Evolutionary conservation across 768 basidiomycete species (phyloP), one percentile per base, ranked within the genome.

Genomic region (Termitomyces sp.): DNA sequence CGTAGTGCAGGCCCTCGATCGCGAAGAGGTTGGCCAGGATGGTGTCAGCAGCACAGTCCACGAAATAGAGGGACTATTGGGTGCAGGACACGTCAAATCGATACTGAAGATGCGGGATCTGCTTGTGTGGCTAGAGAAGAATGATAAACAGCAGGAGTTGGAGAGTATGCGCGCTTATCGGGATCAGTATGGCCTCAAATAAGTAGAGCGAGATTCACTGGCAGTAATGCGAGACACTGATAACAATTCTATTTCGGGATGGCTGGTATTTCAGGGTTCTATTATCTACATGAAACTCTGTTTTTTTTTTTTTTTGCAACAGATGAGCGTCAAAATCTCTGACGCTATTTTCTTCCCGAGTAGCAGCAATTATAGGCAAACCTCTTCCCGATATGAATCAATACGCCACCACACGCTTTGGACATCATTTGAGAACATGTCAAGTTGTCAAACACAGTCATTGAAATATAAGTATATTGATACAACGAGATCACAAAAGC

Each of bases 71-170:
- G 69, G 69, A 17, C 76, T 91, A 46, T 75, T 94, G 23, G 90
- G 92, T 19, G 75, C 78, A 43, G 89, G 85, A 8, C 76, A 80
- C 16, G 89, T 98, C 25, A 77, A 82, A 50, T 85, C 91, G 3
- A 92, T 98, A 60, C 75, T 97, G 59, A 86, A 81, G 68, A 89
- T 98, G 86, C 73, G 82, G 58, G 92, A 98, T 68, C 73, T 99
- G 57, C 88, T 98, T 72, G 67, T 69, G 4, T 98, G 92, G 87
- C 73, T 98, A 61, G 81, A 89, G 67, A 73, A 77, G n/a, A 82
- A 84, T 56, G 89, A 84, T 0, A 79, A 82, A 67, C 68, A 74
- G 12, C 82, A 85, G 55, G 82, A 91, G 63, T 69, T 95, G 44
- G 77, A 73, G 53, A 75, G 73, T 34, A 94, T 98, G 93, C 77